Base-by-base conservation (phyloP, 2,329 filamentous ascomycete genomes). In the Fusarium concolor region DNA sequence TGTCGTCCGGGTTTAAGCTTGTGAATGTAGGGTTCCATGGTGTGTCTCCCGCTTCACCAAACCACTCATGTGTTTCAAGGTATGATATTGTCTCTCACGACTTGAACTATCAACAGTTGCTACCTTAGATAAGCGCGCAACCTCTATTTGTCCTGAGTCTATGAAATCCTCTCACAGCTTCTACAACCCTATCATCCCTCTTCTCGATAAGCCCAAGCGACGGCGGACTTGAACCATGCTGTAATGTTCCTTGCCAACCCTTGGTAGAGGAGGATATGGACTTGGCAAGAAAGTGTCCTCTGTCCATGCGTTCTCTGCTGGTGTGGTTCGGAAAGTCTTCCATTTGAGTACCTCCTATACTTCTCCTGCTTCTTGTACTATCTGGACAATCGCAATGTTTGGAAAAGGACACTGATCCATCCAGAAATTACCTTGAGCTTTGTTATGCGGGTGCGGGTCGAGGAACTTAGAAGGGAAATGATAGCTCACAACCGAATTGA, bases 231-330 rank as follows among this genome's bases (percentile, higher is more conserved):
- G 2, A 45, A 60, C 8, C 33, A 37, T 4, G 29, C 46, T 5
- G 55, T 62, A 6, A 18, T n/a, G 4, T 35, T 62, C 10, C 58
- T 62, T 8, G 10, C 39, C 3, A 60, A 44, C 2, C 20, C 8
- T 7, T 62, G 55, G 58, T 62, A 46, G 58, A 60, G 15, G 12
- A 60, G 58, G 11, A 62, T 62, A 22, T 62, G 58, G 58, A 62
- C 58, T 2, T 18, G 60, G 18, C 58, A 62, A 20, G 58, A 60
- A 24, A 60, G 58, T 15, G 41, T 62, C 10, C 28, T 60, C 0
- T 62, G 55, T 10, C 22, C 41, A 3, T 53, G 41, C 14, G 58
- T 62, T 4, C 8, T 60, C 35, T 62, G 55, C 17, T 62, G 55
- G 55, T 53, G 28, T 2, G 58, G 58, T 0, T 18, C 45, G 5